These are phyloP conservation scores for Thielaviopsis ethacetica DNA, from an alignment of 2,329 filamentous ascomycete species.

Conservation along the genomic window DNA sequence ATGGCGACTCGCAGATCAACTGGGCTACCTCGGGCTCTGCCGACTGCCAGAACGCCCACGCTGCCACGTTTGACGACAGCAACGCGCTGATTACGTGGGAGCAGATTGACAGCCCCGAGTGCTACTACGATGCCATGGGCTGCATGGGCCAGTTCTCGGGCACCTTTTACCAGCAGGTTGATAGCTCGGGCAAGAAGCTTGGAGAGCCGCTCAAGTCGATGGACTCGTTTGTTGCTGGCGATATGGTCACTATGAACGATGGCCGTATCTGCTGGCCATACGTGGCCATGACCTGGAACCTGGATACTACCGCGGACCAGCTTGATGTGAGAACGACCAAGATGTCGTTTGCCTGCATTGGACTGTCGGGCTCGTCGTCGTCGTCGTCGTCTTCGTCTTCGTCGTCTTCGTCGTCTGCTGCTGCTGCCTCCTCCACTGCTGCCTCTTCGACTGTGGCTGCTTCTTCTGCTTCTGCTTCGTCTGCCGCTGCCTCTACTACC, in stretches of 20 bases:
- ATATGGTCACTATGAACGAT: constrained; percentile 44
- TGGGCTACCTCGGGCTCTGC: constrained; percentile 36
- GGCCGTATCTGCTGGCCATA: constrained; percentile 46
- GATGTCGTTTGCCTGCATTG: constrained; percentile 37
- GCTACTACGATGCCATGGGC: constrained; percentile 40
- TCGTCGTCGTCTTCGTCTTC: background rate
- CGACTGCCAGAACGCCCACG: constrained; percentile 43
- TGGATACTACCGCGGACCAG: constrained; percentile 19
- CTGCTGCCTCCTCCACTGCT: constrained; percentile 16
- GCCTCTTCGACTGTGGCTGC: constrained; percentile 27
- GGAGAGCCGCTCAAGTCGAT: constrained; percentile 32
- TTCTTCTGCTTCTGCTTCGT: constrained; percentile 21
- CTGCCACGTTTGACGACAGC: constrained; percentile 33
- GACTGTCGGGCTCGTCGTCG: background rate
- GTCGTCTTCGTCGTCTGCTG: background rate
- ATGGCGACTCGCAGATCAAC: constrained; percentile 42
- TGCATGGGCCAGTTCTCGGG: constrained; percentile 42
- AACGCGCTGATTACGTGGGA: constrained; percentile 44
- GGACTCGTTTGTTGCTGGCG: constrained; percentile 42
- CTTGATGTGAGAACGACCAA: constrained; percentile 19
- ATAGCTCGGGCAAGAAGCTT: constrained; percentile 31
- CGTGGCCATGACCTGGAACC: constrained; percentile 36
- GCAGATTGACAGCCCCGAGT: constrained; percentile 38
- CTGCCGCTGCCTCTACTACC: constrained; percentile 28
- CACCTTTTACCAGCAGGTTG: constrained; percentile 42